phyloP scores from a whole-genome alignment of 208 protist species.

The Tritrichomonas musculus region DNA sequence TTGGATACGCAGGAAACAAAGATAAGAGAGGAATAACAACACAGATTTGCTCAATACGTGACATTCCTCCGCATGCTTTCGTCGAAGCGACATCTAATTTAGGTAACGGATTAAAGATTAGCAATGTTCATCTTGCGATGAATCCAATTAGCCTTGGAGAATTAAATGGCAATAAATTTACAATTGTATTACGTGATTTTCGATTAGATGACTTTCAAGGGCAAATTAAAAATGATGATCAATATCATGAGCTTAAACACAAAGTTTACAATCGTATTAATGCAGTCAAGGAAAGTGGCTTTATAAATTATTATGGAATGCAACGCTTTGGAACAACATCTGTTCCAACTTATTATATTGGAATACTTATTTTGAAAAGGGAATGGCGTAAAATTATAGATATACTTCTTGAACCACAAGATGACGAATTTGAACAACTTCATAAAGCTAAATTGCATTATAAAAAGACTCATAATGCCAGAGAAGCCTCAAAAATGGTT shows the following conservation, averaged over 20 bases:
- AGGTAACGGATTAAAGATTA: background rate
- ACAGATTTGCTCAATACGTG: background rate
- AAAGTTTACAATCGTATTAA: background rate
- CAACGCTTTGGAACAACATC: conserved; percentile 18
- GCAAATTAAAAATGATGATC: background rate
- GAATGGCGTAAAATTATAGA: background rate
- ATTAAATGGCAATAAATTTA: background rate
- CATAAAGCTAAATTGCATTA: background rate
- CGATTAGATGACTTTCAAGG: background rate
- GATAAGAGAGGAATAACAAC: conserved; percentile 26
- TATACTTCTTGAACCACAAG: background rate
- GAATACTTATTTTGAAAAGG: background rate
- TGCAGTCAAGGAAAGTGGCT: background rate
- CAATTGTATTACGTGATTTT: background rate
- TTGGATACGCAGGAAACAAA: conserved; percentile 9
- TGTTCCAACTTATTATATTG: background rate
- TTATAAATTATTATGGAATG: conserved; percentile 32
- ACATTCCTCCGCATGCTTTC: background rate
- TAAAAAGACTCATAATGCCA: background rate
- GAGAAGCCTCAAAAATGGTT: background rate
- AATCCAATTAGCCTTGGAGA: conserved; percentile 5
- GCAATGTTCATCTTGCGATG: background rate
- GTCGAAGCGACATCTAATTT: background rate
- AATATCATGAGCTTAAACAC: background rate
- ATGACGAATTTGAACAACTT: background rate